Percentiles rank a stretch among this genome's conserved stretches.
Evolutionary conservation across 768 basidiomycete species (phyloP).

Genomic region (Leccinum subgranulosum): DNA sequence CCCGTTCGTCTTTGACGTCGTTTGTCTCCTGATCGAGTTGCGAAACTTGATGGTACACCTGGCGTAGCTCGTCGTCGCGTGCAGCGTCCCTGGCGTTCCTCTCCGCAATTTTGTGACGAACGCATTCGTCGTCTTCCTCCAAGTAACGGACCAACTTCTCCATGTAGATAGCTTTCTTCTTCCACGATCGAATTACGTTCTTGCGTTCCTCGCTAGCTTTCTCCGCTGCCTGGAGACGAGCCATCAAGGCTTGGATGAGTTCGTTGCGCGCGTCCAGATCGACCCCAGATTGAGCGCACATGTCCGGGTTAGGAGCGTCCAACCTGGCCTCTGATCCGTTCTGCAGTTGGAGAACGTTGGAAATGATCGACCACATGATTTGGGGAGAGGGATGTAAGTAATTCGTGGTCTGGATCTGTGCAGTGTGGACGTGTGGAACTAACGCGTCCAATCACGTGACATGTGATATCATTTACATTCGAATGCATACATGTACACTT

Average conservation of each 20-base stretch:
- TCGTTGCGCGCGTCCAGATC: constrained; percentile 75
- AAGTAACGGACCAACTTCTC: constrained; percentile 62
- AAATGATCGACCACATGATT: constrained; percentile 62
- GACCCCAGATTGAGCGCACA: constrained; percentile 73
- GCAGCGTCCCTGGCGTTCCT: constrained; percentile 83
- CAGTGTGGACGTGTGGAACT: background rate
- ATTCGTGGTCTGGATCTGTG: background rate
- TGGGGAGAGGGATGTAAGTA: background rate
- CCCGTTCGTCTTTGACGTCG: constrained; percentile 47
- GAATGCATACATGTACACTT: constrained; percentile 6
- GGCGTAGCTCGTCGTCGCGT: constrained; percentile 72
- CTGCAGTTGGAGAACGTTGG: constrained; percentile 49
- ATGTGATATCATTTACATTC: background rate
- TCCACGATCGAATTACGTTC: constrained; percentile 55
- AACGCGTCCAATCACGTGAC: background rate
- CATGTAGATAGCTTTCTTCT: constrained; percentile 73
- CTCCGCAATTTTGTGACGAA: constrained; percentile 77
- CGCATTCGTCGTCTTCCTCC: constrained; percentile 87
- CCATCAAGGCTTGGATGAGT: constrained; percentile 56
- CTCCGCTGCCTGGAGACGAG: constrained; percentile 53
- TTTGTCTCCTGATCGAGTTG: constrained; percentile 67
- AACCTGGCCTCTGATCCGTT: constrained; percentile 23
- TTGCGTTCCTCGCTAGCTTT: constrained; percentile 63
- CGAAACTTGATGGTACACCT: constrained; percentile 76
- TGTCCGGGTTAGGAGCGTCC: constrained; percentile 34